Evolutionary conservation across 2,329 filamentous ascomycete genomes (phyloP).

Genomic region (Tolypocladium amazonense): DNA sequence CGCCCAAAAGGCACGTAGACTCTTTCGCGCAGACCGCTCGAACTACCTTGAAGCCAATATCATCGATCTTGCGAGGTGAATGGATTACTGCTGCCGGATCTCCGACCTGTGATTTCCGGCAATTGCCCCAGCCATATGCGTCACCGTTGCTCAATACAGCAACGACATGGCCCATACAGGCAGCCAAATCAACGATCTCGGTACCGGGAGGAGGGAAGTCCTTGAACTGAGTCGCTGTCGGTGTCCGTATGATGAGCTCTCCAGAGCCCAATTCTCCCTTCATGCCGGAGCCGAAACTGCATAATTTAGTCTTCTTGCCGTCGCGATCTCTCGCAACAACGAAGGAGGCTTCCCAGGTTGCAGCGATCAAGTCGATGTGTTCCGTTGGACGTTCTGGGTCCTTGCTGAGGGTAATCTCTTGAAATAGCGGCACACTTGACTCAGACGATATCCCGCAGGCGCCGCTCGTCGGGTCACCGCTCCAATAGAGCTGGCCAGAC

Average conservation of each 20-base stretch:
- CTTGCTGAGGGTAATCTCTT: slow-evolving; percentile 23
- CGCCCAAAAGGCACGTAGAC: slow-evolving; percentile 64
- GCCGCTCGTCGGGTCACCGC: slow-evolving; percentile 48
- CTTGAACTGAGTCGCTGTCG: slow-evolving; percentile 37
- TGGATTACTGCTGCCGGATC: slow-evolving; percentile 40
- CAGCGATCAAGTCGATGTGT: slow-evolving; percentile 40
- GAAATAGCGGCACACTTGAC: slow-evolving; percentile 25
- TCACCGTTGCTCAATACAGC: slow-evolving; percentile 64
- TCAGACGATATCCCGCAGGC: slow-evolving; percentile 37
- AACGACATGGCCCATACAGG: slow-evolving; percentile 70
- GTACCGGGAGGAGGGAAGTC: slow-evolving; percentile 53
- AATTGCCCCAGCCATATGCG: slow-evolving; percentile 81
- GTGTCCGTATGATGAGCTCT: slow-evolving; percentile 35
- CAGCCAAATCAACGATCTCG: slow-evolving; percentile 53
- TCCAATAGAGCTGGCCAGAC: slow-evolving; percentile 49
- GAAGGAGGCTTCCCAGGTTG: slow-evolving; percentile 70
- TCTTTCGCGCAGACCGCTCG: slow-evolving; percentile 72
- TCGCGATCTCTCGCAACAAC: slow-evolving; percentile 39
- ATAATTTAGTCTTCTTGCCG: slow-evolving; percentile 38
- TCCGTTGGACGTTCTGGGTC: slow-evolving; percentile 16
- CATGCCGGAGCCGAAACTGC: slow-evolving; percentile 52
- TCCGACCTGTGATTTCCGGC: slow-evolving; percentile 77
- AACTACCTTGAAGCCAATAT: slow-evolving; percentile 48
- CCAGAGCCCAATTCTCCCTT: slow-evolving; percentile 67
- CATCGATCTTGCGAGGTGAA: slow-evolving; percentile 49